Percentiles rank a stretch among this genome's conserved stretches.
These are phyloP conservation scores for Striga hermonthica DNA, from an alignment of 305 asterid genomes.

Conservation along the genomic window DNA sequence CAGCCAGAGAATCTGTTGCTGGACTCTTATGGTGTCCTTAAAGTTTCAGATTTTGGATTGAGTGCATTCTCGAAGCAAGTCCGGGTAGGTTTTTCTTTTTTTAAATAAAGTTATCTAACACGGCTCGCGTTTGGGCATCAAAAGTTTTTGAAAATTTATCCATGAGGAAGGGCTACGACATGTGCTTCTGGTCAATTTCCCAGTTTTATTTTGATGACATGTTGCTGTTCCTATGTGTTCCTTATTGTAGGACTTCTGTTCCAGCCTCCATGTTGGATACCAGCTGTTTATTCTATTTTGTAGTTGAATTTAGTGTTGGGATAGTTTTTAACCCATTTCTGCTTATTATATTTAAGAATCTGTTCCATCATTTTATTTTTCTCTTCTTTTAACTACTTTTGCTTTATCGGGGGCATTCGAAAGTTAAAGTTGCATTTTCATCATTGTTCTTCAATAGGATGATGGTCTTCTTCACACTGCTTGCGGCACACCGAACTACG, in stretches of 20 bases:
- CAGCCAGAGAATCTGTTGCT: slow-evolving; percentile 89
- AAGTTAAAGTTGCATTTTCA: slow-evolving; percentile 1
- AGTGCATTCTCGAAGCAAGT: slow-evolving; percentile 78
- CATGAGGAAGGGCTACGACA: neutral
- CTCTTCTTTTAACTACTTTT: no score
- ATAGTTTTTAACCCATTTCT: no score
- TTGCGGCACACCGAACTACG: slow-evolving; percentile 89
- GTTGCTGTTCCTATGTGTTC: slow-evolving; percentile 19
- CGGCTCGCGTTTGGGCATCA: no score
- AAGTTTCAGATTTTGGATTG: slow-evolving; percentile 82
- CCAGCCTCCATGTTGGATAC: neutral
- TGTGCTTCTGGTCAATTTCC: neutral
- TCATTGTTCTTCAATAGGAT: slow-evolving; percentile 42
- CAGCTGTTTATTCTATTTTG: no score
- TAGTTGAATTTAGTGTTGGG: no score
- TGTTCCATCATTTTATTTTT: no score
- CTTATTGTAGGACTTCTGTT: slow-evolving; percentile 15
- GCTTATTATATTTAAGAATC: no score
- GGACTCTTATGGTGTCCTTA: slow-evolving; percentile 59
- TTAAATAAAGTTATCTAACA: neutral
- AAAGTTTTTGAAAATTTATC: no score
- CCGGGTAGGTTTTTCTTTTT: slow-evolving; percentile 41
- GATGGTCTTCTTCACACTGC: slow-evolving; percentile 89
- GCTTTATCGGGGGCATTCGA: no score
- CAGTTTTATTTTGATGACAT: neutral